phyloP scores from a whole-genome alignment of 805 yeast genomes.

The Teunomyces cretensis region DNA sequence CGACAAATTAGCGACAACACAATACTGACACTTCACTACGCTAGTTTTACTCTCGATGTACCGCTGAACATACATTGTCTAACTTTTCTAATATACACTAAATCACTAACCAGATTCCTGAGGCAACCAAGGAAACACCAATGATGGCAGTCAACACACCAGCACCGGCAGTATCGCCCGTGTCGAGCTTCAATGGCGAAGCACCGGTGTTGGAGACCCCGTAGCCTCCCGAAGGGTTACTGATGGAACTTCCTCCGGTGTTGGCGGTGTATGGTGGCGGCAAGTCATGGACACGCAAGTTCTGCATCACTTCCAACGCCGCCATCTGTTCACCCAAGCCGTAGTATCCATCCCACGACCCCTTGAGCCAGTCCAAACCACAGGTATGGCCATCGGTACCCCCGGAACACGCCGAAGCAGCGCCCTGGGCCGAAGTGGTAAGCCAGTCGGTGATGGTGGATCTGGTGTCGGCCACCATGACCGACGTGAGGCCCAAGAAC shows the following conservation, averaged over 20 bases:
- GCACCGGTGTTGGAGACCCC: constrained; percentile 38
- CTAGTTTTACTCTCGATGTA: no score
- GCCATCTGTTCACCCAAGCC: constrained; percentile 82
- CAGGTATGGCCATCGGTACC: constrained; percentile 86
- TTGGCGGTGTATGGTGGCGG: constrained; percentile 60
- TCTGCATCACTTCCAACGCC: constrained; percentile 65
- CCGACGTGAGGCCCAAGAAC: constrained; percentile 71
- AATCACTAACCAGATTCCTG: constrained; percentile 78
- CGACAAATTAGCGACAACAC: no score
- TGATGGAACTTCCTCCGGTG: constrained; percentile 70
- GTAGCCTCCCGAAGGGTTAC: constrained; percentile 70
- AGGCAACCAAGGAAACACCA: constrained; percentile 52
- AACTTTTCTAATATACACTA: constrained; percentile 17
- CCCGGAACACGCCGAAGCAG: constrained; percentile 67
- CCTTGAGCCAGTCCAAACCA: constrained; percentile 64
- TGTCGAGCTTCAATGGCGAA: constrained; percentile 11
- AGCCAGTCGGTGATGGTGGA: constrained; percentile 47
- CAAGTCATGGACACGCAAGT: constrained; percentile 37
- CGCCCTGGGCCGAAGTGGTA: constrained; percentile 40
- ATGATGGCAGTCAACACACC: constrained; percentile 76
- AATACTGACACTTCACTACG: no score
- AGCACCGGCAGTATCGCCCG: constrained; percentile 69
- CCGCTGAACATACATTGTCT: background rate
- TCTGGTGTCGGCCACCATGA: constrained; percentile 61
- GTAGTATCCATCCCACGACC: constrained; percentile 58